phyloP scores from a whole-genome alignment of 2,329 filamentous ascomycete genomes.

The Nemania diffusa region DNA sequence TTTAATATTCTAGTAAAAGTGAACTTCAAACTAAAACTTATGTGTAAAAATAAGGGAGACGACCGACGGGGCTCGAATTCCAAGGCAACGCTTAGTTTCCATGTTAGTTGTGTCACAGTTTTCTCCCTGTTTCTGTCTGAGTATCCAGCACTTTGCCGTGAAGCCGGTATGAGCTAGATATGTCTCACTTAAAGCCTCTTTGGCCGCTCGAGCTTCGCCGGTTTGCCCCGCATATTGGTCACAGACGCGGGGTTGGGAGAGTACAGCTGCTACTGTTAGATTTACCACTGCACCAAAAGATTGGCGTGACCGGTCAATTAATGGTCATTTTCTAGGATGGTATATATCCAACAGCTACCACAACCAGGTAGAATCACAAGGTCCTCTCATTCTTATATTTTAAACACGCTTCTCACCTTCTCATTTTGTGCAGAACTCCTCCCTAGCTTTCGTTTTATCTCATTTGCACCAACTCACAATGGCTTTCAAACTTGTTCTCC shows the following conservation, averaged over 20 bases:
- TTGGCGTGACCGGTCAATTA: too few relatives aligned
- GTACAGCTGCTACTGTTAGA: too few relatives aligned
- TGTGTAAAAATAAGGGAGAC: conserved; percentile 6
- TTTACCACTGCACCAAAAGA: too few relatives aligned
- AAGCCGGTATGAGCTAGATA: too few relatives aligned
- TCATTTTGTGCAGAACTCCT: not conserved
- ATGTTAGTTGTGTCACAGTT: conserved; percentile 14
- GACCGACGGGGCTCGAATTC: conserved; percentile 3
- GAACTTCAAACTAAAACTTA: not conserved
- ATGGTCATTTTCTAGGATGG: too few relatives aligned
- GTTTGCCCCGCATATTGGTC: conserved; percentile 6
- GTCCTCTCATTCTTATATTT: not conserved
- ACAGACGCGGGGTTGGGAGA: not conserved
- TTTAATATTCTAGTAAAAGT: not conserved
- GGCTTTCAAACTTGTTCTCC: conserved; percentile 16
- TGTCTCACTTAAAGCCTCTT: too few relatives aligned
- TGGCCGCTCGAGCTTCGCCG: conserved; percentile 9
- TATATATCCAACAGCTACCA: not conserved
- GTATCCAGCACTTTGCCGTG: too few relatives aligned
- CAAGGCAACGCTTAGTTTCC: not conserved
- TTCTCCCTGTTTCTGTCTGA: too few relatives aligned
- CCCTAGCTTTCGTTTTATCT: not conserved
- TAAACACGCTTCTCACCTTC: not conserved
- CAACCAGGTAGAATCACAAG: not conserved
- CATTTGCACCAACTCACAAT: conserved; percentile 9